Conservation (phyloP, 1,284 basidiomycete species). For the Trametes sp. region DNA sequence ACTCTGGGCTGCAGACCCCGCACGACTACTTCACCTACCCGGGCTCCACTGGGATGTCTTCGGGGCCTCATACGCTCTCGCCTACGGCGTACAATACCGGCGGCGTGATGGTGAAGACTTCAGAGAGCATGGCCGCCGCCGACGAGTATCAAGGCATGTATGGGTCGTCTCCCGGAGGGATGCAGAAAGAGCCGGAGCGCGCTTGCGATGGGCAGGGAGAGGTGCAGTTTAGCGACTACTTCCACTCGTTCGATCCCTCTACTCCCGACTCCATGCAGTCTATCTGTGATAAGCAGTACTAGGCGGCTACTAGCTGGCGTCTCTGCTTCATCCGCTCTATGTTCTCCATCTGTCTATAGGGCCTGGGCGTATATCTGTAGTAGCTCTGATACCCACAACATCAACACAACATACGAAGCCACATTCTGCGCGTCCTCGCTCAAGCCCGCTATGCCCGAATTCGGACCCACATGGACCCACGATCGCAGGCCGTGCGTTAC, state of each 20-base stretch:
- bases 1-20: slow-evolving; percentile 14
- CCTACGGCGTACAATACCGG: background rate
- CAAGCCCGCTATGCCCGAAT: slow-evolving; percentile 14
- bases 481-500: slow-evolving; percentile 10
- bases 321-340: background rate
- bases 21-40: slow-evolving; percentile 16
- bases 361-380: background rate
- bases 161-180: background rate
- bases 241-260: slow-evolving; percentile 4
- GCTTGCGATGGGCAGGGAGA: background rate
- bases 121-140: slow-evolving; percentile 11
- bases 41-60: background rate
- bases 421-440: background rate
- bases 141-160: background rate
- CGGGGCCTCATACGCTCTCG: background rate
- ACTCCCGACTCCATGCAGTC: background rate
- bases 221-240: slow-evolving; percentile 13
- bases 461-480: slow-evolving; percentile 28
- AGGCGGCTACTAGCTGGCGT: no score
- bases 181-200: background rate
- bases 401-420: background rate
- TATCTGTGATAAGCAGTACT: background rate
- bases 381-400: background rate
- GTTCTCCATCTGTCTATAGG: no score
- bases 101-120: background rate